phyloP scores from a whole-genome alignment of 225 moss, liverwort and hornwort genomes.

The Ulota crispa region DNA sequence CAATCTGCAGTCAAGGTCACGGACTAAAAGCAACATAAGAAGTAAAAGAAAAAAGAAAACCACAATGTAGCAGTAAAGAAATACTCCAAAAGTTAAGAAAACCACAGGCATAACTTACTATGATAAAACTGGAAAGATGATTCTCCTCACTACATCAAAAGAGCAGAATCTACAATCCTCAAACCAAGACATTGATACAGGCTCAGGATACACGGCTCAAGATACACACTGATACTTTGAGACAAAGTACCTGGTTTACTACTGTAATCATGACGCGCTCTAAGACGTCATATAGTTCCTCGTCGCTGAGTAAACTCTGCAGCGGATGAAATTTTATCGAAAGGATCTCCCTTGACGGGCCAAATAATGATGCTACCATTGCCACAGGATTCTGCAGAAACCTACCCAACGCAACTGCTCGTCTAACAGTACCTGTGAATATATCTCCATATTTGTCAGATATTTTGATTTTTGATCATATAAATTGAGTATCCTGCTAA shows the following conservation, averaged over 20 bases:
- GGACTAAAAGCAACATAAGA: background rate
- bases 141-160: slow-evolving; percentile 1
- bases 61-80: background rate
- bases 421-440: slow-evolving; percentile 75
- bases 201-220: slow-evolving; percentile 20
- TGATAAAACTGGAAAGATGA: background rate
- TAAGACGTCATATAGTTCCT: slow-evolving; percentile 80
- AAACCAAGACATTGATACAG: background rate
- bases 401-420: slow-evolving; percentile 93
- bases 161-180: slow-evolving; percentile 4
- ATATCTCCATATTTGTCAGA: slow-evolving; percentile 21
- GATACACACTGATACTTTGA: slow-evolving; percentile 1
- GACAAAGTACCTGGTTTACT: slow-evolving; percentile 72
- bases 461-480: background rate
- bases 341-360: slow-evolving; percentile 70
- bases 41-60: background rate
- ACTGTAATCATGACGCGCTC: slow-evolving; percentile 91
- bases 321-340: slow-evolving; percentile 69
- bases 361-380: slow-evolving; percentile 85
- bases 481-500: background rate
- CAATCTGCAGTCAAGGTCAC: background rate
- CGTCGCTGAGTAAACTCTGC: slow-evolving; percentile 70
- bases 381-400: slow-evolving; percentile 91
- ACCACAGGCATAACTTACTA: background rate
- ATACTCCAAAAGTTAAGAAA: background rate